Percentiles rank a stretch among this genome's conserved stretches.
Conservation (phyloP, 257 asterid genomes). For the Solanum okadae region DNA sequence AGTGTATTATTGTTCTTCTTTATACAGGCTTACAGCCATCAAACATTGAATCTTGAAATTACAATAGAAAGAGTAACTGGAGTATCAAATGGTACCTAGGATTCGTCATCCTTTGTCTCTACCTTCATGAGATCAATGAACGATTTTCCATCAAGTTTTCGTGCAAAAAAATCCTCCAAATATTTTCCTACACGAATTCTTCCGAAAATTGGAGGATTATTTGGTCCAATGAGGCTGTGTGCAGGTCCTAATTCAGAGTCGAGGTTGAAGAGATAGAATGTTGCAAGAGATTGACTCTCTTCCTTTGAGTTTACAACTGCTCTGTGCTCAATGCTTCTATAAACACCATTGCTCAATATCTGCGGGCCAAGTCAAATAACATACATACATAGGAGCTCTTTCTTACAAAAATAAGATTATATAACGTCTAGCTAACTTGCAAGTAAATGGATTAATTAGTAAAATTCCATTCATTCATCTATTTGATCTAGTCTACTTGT, state of each 20-base stretch:
- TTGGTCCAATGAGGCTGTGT: slow-evolving; percentile 20
- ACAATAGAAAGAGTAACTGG: background rate
- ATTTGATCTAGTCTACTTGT: too few species aligned
- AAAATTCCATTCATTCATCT: too few species aligned
- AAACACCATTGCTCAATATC: slow-evolving; percentile 44
- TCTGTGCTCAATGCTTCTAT: slow-evolving; percentile 45
- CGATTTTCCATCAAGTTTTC: slow-evolving; percentile 31
- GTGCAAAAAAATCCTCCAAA: slow-evolving; percentile 28
- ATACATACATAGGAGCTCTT: background rate
- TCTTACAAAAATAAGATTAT: background rate
- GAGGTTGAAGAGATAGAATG: slow-evolving; percentile 29
- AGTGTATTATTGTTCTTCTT: background rate
- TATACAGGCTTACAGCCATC: background rate
- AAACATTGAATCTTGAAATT: background rate
- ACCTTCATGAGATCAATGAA: slow-evolving; percentile 34
- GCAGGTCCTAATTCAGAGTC: slow-evolving; percentile 41
- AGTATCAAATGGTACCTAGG: background rate
- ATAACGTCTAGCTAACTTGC: background rate
- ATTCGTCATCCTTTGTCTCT: background rate
- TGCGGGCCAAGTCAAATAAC: background rate
- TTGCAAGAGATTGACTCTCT: slow-evolving; percentile 45
- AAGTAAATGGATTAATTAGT: too few species aligned
- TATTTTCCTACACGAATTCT: slow-evolving; percentile 13
- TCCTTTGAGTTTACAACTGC: slow-evolving; percentile 31
- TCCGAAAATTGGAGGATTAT: slow-evolving; percentile 32